Percentiles rank a stretch among this genome's conserved stretches.
Conservation (phyloP, 202 grass and related monocot genomes). For the Brachypodium distachyon region DNA sequence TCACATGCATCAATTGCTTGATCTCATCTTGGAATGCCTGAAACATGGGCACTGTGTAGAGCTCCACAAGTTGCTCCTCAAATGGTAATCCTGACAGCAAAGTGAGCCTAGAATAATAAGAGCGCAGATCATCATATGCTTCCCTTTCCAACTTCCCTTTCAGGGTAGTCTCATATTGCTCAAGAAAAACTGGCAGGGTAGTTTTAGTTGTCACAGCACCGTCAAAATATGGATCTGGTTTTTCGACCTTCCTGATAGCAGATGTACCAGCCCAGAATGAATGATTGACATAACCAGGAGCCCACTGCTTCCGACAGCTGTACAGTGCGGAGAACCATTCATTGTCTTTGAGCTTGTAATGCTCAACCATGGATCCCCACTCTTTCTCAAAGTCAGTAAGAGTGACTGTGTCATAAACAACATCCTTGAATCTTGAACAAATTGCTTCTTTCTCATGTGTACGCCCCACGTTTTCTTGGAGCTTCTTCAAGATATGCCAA, state of each 20-base stretch:
- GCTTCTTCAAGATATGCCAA: slow-evolving; percentile 81
- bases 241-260: slow-evolving; percentile 59
- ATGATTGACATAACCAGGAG: slow-evolving; percentile 91
- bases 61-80: slow-evolving; percentile 76
- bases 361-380: slow-evolving; percentile 70
- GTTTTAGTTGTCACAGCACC: slow-evolving; percentile 65
- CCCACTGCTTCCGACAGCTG: slow-evolving; percentile 72
- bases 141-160: slow-evolving; percentile 87
- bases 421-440: slow-evolving; percentile 53
- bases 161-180: slow-evolving; percentile 65
- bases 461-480: slow-evolving; percentile 58
- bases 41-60: slow-evolving; percentile 80
- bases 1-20: slow-evolving; percentile 92
- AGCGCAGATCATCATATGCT: slow-evolving; percentile 83
- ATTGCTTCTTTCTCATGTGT: slow-evolving; percentile 58
- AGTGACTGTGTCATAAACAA: slow-evolving; percentile 76
- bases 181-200: slow-evolving; percentile 66
- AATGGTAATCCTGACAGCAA: slow-evolving; percentile 74
- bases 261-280: slow-evolving; percentile 93
- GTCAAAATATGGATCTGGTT: slow-evolving; percentile 72
- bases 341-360: slow-evolving; percentile 59
- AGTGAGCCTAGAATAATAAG: slow-evolving; percentile 76
- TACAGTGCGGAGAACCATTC: slow-evolving; percentile 70
- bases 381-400: slow-evolving; percentile 82
- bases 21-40: slow-evolving; percentile 86